Evolutionary conservation across 2,329 filamentous ascomycete genomes (phyloP).

Genomic region (Metarhizium robertsii): DNA sequence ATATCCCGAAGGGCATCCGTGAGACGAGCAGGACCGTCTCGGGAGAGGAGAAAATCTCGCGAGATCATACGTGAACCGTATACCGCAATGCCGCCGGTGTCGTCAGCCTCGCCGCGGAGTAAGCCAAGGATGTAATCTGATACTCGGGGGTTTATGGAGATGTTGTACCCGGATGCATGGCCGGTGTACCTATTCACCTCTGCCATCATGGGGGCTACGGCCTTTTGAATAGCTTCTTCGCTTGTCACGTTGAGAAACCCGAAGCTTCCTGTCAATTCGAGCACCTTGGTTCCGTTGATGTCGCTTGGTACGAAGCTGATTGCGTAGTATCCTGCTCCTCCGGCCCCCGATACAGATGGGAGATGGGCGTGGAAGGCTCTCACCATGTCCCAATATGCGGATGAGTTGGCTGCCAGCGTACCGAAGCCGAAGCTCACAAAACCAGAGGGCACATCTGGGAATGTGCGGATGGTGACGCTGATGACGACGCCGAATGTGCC

Average conservation of each 20-base stretch:
- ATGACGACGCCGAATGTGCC: constrained; percentile 35
- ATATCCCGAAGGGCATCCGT: constrained; percentile 13
- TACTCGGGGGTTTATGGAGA: no score
- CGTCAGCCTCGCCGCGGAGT: no score
- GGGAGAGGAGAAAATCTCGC: constrained; percentile 18
- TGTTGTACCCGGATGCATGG: no score
- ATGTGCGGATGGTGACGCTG: constrained; percentile 31
- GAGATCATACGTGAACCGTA: constrained; percentile 4
- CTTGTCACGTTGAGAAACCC: constrained; percentile 8
- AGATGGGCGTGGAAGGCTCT: constrained; percentile 20
- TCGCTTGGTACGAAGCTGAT: constrained; percentile 12
- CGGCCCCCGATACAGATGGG: constrained; percentile 24
- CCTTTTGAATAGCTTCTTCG: not conserved
- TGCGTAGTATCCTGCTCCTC: constrained; percentile 27
- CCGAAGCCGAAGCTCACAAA: constrained; percentile 18
- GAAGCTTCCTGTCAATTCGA: constrained; percentile 1
- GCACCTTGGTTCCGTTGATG: constrained; percentile 3
- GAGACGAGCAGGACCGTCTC: constrained; percentile 13
- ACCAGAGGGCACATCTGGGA: constrained; percentile 24
- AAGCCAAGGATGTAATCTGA: no score
- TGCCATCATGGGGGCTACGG: constrained; percentile 1
- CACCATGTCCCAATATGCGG: constrained; percentile 22
- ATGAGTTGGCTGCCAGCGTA: constrained; percentile 16
- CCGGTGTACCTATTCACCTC: not conserved
- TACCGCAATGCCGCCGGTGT: no score